Percentiles rank a stretch among this genome's conserved stretches.
phyloP scores from a whole-genome alignment of 192 early-diverging fungal species.

The Gryganskiella cystojenkinii region DNA sequence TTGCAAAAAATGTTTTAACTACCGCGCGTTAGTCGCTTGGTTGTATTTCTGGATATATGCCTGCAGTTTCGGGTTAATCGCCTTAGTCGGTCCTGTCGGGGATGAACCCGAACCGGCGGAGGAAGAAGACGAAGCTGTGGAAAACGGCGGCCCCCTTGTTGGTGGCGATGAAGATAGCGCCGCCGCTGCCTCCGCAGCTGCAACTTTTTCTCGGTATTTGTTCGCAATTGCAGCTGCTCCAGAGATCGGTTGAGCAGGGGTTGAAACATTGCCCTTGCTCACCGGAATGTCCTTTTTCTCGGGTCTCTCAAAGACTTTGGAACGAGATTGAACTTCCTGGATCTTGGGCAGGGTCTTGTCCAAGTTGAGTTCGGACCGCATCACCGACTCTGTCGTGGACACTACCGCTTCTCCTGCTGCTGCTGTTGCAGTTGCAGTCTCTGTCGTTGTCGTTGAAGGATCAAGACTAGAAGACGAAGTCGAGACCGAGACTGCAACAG shows the following conservation, averaged over 20 bases:
- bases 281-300: neutral
- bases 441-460: neutral
- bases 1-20: neutral
- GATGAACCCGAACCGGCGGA: neutral
- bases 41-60: constrained; percentile 51
- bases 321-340: constrained; percentile 14
- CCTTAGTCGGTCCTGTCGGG: constrained; percentile 8
- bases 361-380: constrained; percentile 9
- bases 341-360: constrained; percentile 51
- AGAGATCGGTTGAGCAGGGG: neutral
- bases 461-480: neutral
- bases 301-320: constrained; percentile 25
- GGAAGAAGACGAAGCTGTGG: neutral
- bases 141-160: neutral
- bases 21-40: constrained; percentile 22
- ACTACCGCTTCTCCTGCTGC: neutral
- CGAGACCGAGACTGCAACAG: constrained; percentile 10
- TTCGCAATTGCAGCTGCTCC: neutral
- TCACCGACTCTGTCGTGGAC: neutral
- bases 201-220: neutral
- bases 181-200: neutral
- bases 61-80: constrained; percentile 39
- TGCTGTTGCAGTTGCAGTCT: neutral
- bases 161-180: neutral
- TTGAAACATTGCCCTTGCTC: neutral